Conservation (phyloP, 2,329 filamentous ascomycete genomes). For the Pyrenophora seminiperda region DNA sequence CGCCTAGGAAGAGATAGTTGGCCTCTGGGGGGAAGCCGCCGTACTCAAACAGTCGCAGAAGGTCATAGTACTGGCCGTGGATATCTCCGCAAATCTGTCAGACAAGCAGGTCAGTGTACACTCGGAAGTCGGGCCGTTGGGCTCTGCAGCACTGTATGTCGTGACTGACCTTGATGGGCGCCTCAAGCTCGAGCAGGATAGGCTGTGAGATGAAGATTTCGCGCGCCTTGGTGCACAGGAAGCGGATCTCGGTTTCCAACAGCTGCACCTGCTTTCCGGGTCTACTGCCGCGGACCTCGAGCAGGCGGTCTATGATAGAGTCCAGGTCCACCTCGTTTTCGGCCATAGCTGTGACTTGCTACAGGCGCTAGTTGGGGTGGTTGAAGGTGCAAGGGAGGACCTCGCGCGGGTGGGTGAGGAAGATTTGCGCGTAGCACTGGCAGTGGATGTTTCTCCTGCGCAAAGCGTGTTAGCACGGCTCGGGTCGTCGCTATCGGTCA, state of each 20-base stretch:
- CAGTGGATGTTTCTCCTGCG: conserved; percentile 23
- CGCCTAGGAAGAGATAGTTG: conserved; percentile 92
- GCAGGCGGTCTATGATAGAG: conserved; percentile 97
- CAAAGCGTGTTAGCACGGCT: conserved; percentile 27
- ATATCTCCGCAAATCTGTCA: conserved; percentile 96
- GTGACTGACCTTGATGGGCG: conserved; percentile 89
- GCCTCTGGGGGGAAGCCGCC: conserved; percentile 92
- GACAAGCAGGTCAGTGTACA: conserved; percentile 19
- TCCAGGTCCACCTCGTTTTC: conserved; percentile 96
- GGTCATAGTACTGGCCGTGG: conserved; percentile 98
- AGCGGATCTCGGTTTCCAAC: conserved; percentile 93
- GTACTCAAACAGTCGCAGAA: conserved; percentile 96
- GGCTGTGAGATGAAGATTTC: conserved; percentile 99
- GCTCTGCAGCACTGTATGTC: conserved; percentile 5
- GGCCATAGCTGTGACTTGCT: conserved; percentile 64
- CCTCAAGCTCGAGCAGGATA: conserved; percentile 95
- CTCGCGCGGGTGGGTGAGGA: conserved; percentile 41
- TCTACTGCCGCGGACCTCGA: conserved; percentile 96
- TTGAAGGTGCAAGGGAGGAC: conserved; percentile 39
- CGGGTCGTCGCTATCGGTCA: conserved; percentile 13
- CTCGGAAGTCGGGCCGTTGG: conserved; percentile 3
- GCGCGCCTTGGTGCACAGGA: conserved; percentile 95
- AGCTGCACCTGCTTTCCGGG: conserved; percentile 99
- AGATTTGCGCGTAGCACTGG: conserved; percentile 33
- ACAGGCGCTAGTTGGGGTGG: conserved; percentile 30